Conservation (phyloP, 768 basidiomycete genomes). For the Rhodosporidiobolus sp. region DNA sequence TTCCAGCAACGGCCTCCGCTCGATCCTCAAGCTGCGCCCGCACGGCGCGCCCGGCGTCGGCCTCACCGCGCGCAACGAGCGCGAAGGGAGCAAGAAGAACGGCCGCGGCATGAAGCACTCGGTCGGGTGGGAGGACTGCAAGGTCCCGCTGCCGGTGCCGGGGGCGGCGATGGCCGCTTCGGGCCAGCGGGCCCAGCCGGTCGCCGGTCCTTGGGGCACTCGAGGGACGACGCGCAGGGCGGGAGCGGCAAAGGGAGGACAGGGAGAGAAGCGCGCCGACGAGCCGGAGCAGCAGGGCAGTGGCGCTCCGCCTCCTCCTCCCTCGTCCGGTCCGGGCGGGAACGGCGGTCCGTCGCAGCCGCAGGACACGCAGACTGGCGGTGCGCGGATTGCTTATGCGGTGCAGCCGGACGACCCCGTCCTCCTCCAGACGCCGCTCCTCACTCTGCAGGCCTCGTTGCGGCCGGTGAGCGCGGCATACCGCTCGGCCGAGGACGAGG, state of each 20-base stretch:
- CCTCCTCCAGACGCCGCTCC: slow-evolving; percentile 11
- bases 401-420: slow-evolving; percentile 15
- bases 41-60: neutral
- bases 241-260: no score
- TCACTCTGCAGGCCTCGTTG: slow-evolving; percentile 18
- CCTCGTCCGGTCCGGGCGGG: neutral
- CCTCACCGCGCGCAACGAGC: slow-evolving; percentile 3
- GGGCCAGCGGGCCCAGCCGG: no score
- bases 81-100: slow-evolving; percentile 25
- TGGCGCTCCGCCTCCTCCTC: no score
- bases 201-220: no score
- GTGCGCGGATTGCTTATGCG: neutral
- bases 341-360: neutral
- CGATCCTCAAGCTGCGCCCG: slow-evolving; percentile 22
- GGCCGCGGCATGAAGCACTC: slow-evolving; percentile 28
- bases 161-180: neutral
- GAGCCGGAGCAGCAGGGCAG: no score
- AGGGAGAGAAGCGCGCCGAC: neutral
- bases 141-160: neutral
- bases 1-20: slow-evolving; percentile 4
- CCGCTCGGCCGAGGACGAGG: neutral
- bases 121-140: slow-evolving; percentile 20
- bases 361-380: neutral
- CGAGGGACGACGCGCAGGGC: no score
- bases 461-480: slow-evolving; percentile 2